Base-by-base conservation (phyloP, 2,329 filamentous ascomycete species). In the Geoglossum cookeanum region DNA sequence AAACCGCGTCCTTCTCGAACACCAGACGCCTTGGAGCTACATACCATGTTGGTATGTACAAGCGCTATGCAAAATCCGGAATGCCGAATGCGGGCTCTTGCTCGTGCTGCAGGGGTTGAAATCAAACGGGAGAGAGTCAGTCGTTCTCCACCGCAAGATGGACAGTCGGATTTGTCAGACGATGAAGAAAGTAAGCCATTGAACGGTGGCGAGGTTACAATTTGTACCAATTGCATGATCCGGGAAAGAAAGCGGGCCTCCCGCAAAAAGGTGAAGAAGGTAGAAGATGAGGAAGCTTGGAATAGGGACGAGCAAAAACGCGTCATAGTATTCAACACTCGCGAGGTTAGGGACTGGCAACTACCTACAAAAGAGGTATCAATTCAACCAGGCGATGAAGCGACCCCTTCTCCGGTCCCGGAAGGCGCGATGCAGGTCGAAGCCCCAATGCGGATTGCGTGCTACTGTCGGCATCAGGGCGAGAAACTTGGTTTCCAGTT, bases 371-470 rank as follows among this genome's bases (percentile, higher is more conserved):
- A 75, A 65, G 73, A 78, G 65, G 59, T 74, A 69, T 60, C 64
- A 60, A 58, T 68, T 69, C 53, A 63, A 61, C 17, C 61, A 62
- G 27, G 59, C 64, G 55, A 64, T 63, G 45, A 62, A 44, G 57
- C 51, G 8, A 54, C 57, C 44, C 59, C 17, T 57, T 58, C 57
- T 57, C 58, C 65, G 35, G 59, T 66, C 9, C 72, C 74, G 49
- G 74, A 75, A 52, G 81, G 80, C 55, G 79, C 84, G 5, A 81
- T 87, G 73, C 84, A 88, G 65, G 82, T 94, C 27, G 84, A 90
- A 62, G 81, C 87, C 1, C 89, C 88, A 0, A 95, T 97, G 90
- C 84, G 91, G 8, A 96, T 98, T 64, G 88, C 90, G 29, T 98
- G 91, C 68, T 98, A 97, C 70, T 97, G 91, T 70, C 82, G 91